These are phyloP conservation scores for Viola pubescens DNA, from an alignment of 441 rosid species.

Conservation along the genomic window DNA sequence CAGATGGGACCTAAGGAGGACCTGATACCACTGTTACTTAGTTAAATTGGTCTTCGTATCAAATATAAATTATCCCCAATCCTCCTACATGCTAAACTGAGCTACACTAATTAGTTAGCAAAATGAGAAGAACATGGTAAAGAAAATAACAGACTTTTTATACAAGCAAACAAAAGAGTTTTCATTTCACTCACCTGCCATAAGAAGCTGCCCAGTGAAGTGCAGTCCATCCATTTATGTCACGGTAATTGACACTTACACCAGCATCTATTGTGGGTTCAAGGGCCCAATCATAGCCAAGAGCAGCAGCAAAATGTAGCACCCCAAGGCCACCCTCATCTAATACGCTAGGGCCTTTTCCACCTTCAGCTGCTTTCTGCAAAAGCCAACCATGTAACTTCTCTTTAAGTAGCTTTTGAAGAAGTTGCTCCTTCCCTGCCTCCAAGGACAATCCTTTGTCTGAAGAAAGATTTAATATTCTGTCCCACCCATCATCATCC, in stretches of 20 bases:
- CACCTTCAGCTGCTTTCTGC: slow-evolving; percentile 67
- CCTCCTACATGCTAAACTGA: neutral
- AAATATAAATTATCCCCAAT: neutral
- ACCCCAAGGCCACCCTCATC: slow-evolving; percentile 90
- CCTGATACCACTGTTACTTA: no score
- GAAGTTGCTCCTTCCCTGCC: slow-evolving; percentile 41
- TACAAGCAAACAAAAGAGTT: neutral
- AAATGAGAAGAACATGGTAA: neutral
- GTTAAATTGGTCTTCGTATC: neutral
- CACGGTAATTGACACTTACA: slow-evolving; percentile 82
- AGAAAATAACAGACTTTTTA: neutral
- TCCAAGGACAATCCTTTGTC: slow-evolving; percentile 34
- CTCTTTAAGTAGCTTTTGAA: slow-evolving; percentile 68
- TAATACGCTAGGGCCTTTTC: slow-evolving; percentile 71
- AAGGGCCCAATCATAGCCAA: slow-evolving; percentile 90
- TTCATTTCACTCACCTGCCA: slow-evolving; percentile 55
- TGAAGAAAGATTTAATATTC: slow-evolving; percentile 34
- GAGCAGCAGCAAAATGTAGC: slow-evolving; percentile 85
- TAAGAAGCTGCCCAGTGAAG: slow-evolving; percentile 96
- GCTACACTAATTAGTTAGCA: neutral
- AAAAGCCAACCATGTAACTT: slow-evolving; percentile 68
- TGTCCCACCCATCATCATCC: slow-evolving; percentile 50
- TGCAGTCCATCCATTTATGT: slow-evolving; percentile 92
- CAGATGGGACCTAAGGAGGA: no score
- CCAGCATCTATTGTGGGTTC: slow-evolving; percentile 73